phyloP scores from a whole-genome alignment of 345 rosid genomes.

The Punica granatum region DNA sequence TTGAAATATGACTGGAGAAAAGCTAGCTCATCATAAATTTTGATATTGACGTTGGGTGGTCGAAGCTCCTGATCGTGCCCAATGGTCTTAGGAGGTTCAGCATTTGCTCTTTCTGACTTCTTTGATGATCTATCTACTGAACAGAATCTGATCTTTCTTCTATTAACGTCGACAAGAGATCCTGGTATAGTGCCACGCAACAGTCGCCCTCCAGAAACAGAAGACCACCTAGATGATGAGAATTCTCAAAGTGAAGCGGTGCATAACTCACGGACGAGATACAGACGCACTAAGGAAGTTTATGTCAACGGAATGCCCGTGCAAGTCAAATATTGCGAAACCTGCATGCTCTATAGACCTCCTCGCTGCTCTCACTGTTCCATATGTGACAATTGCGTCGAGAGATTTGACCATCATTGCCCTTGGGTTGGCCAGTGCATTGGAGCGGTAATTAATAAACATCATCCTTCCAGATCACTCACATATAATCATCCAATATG shows the following conservation, averaged over 20 bases:
- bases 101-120: not conserved
- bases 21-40: too few relatives aligned
- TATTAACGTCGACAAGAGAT: constrained; percentile 85
- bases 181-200: constrained; percentile 90
- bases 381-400: constrained; percentile 92
- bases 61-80: too few relatives aligned
- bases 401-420: constrained; percentile 95
- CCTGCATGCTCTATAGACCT: constrained; percentile 90
- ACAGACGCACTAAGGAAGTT: constrained; percentile 64
- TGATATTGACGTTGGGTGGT: not conserved
- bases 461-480: not conserved
- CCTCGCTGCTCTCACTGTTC: constrained; percentile 99
- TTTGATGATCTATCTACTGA: constrained; percentile 11
- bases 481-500: not conserved
- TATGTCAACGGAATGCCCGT: constrained; percentile 61
- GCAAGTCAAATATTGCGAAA: constrained; percentile 85
- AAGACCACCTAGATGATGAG: constrained; percentile 38
- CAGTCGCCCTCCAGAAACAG: constrained; percentile 66
- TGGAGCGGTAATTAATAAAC: constrained; percentile 67
- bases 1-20: not conserved
- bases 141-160: constrained; percentile 72
- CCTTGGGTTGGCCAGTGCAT: constrained; percentile 99
- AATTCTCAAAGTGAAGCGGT: constrained; percentile 30
- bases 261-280: constrained; percentile 44
- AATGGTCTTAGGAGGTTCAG: too few relatives aligned